phyloP scores from a whole-genome alignment of 176 grass and related monocot species.

The Zea luxurians region DNA sequence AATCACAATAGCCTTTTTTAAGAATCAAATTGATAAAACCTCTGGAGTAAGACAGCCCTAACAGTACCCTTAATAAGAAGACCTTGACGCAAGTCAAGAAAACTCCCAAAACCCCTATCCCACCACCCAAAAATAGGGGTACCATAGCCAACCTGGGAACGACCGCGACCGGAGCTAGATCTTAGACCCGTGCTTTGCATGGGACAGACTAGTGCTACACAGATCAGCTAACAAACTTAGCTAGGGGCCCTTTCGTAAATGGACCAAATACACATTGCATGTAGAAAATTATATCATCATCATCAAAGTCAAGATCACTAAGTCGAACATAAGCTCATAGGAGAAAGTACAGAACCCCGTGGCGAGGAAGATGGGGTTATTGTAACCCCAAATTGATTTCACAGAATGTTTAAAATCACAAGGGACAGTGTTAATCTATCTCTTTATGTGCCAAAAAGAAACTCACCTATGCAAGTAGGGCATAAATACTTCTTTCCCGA shows the following conservation, averaged over 20 bases:
- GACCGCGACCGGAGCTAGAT: too few species aligned
- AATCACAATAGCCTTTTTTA: not conserved
- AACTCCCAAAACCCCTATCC: too few species aligned
- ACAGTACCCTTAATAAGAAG: too few species aligned
- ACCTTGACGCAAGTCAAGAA: too few species aligned
- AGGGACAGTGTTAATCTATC: not conserved
- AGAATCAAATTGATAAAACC: too few species aligned
- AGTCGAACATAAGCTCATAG: not conserved
- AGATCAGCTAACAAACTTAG: too few species aligned
- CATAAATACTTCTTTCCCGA: conserved; percentile 48
- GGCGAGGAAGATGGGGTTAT: not conserved
- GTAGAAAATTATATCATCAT: not conserved
- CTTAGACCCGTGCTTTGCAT: too few species aligned
- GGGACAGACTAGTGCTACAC: too few species aligned
- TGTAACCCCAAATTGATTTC: not conserved
- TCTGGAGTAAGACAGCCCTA: too few species aligned
- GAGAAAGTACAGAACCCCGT: not conserved
- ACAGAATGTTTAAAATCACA: not conserved
- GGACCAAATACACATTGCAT: not conserved
- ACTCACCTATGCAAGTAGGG: conserved; percentile 54
- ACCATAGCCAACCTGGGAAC: too few species aligned
- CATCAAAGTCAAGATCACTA: not conserved
- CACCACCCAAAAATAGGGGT: too few species aligned
- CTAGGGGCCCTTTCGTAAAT: too few species aligned
- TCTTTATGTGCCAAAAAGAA: not conserved